Conservation (phyloP, 1,139 yeast genomes). For the Scheffersomyces quercinus region DNA sequence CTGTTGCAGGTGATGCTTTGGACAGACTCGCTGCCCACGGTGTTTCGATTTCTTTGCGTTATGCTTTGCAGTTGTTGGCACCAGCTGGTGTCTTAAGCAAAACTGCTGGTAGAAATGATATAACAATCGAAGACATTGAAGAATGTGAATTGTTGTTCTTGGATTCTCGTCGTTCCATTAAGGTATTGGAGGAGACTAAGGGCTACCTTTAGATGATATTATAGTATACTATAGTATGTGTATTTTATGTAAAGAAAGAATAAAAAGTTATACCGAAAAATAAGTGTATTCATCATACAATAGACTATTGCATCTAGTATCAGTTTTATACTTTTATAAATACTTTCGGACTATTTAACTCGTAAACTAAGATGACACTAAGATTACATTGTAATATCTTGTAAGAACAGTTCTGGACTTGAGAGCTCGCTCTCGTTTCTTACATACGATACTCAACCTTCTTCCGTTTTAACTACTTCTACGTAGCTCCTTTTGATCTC, state of each 20-base stretch:
- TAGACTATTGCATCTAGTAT: no score
- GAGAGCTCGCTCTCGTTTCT: neutral
- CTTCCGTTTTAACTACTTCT: no score
- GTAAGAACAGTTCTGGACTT: neutral
- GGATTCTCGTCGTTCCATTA: constrained; percentile 85
- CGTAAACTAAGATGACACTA: neutral
- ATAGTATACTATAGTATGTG: constrained; percentile 1
- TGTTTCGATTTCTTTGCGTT: constrained; percentile 75
- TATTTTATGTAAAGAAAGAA: neutral
- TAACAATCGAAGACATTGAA: constrained; percentile 70
- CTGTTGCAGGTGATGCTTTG: constrained; percentile 65
- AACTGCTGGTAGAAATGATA: constrained; percentile 71
- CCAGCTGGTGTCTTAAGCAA: constrained; percentile 86
- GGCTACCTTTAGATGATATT: constrained; percentile 41
- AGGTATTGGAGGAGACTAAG: constrained; percentile 60
- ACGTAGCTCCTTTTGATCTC: no score
- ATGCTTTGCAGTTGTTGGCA: constrained; percentile 84
- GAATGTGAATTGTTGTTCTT: constrained; percentile 85
- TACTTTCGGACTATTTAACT: neutral
- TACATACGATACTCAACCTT: no score
- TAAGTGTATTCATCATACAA: no score
- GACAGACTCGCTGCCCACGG: constrained; percentile 74
- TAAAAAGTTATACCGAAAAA: neutral
- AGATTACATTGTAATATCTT: neutral
- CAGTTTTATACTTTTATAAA: neutral